Conservation (phyloP, 192 early-diverging fungal genomes). For the Gamsiella multidivaricata region DNA sequence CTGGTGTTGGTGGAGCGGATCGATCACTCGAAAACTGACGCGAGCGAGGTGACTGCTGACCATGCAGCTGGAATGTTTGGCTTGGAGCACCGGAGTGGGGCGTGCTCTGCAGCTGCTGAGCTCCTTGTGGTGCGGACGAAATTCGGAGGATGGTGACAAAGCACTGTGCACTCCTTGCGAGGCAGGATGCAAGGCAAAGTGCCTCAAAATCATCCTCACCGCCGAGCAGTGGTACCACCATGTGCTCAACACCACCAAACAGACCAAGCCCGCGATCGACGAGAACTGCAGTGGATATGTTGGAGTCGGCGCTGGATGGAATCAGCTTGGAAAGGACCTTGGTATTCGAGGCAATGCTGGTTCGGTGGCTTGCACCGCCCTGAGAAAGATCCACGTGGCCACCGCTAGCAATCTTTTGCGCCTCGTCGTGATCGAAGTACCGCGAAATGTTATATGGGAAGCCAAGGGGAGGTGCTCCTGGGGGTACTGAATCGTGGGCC, state of each 20-base stretch:
- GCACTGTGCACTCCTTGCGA: conserved; percentile 61
- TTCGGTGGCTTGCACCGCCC: conserved; percentile 76
- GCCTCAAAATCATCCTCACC: conserved; percentile 80
- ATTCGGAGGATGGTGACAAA: conserved; percentile 66
- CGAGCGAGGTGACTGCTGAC: background rate
- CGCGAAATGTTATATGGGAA: conserved; percentile 34
- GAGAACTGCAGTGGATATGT: conserved; percentile 44
- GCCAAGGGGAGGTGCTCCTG: conserved; percentile 6
- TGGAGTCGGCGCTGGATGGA: conserved; percentile 28
- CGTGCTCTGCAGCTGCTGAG: background rate
- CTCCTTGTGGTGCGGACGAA: conserved; percentile 13
- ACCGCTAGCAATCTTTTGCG: conserved; percentile 50
- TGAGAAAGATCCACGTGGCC: conserved; percentile 35
- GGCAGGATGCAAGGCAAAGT: conserved; percentile 61
- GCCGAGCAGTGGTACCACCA: conserved; percentile 81
- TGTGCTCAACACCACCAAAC: conserved; percentile 54
- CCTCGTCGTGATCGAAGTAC: conserved; percentile 52
- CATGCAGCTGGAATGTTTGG: background rate
- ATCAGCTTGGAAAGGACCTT: conserved; percentile 48
- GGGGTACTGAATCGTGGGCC: no score
- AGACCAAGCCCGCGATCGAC: conserved; percentile 57
- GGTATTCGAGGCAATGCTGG: conserved; percentile 68
- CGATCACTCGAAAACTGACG: background rate
- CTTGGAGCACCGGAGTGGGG: background rate
- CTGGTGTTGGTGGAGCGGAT: conserved; percentile 20